Base-by-base conservation (phyloP, 208 protist species). In the Zelonia costaricensis region DNA sequence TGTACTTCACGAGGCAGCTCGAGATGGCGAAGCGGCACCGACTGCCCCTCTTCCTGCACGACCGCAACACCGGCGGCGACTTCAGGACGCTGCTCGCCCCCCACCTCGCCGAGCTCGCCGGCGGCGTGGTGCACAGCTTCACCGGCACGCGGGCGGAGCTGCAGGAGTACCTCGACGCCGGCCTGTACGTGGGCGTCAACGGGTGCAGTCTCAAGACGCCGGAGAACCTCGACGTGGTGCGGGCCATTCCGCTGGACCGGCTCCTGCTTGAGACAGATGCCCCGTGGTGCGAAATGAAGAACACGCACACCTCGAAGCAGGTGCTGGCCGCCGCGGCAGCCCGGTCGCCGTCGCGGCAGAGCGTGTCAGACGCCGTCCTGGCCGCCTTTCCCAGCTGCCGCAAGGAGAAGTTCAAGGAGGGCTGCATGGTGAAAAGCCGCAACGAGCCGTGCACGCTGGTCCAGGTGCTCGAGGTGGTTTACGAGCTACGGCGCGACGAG, bases 121-220 rank as follows among this genome's bases (percentile, higher is more conserved):
- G 76, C n/a, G 91, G 91, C 16, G 96, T 98, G 12, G 94, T 98
- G 31, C 97, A 99, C 76, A 97, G 90, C 42, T 99, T 98, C 76
- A 97, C 91, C 7, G 97, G 95, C 16, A 86, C 77, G n/a, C 12
- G 30, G 5, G 74, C 85, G 35, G 93, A 98, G 42, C 52, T 95
- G 8, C 58, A 91, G 4, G 52, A 53, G 30, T 71, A 98, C 36
- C 49, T 98, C 0, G 78, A 80, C 6, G 55, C 94, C 13, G 86
- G 75, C 13, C 65, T 98, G 15, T 98, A 86, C 67, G 98, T 99
- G 78, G 96, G 96, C 20, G 72, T 98, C 18, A 98, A 98, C 64
- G 94, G 96, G 0, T 98, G 95, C 55, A 97, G 87, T n/a, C 73
- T 98, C 8, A 97, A 98, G 73, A 96, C 94, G 25, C 62, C 71